These are phyloP conservation scores for Rhodotorula toruloides DNA, from an alignment of 768 basidiomycete species.

Conservation along the genomic window DNA sequence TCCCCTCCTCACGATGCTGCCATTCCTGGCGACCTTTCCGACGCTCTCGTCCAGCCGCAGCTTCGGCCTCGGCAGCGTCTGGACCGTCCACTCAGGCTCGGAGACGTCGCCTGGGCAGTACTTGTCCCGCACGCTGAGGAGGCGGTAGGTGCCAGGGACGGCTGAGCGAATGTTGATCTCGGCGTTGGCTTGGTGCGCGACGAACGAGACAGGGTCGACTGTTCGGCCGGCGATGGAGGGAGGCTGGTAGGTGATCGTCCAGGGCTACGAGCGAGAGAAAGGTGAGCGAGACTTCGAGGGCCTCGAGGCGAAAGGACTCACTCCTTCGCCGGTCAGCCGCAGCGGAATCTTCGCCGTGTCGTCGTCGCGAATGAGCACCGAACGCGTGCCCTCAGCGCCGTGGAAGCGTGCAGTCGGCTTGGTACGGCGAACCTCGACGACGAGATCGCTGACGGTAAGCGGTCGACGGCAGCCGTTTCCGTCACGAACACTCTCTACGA, in stretches of 20 bases:
- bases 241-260: conserved; percentile 65
- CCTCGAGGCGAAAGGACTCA: conserved; percentile 48
- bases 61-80: conserved; percentile 72
- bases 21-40: conserved; percentile 28
- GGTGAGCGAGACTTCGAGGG: background rate
- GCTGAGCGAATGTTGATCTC: conserved; percentile 20
- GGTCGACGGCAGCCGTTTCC: conserved; percentile 76
- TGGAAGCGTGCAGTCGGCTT: conserved; percentile 81
- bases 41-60: conserved; percentile 56
- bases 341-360: conserved; percentile 69
- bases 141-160: conserved; percentile 40
- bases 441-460: conserved; percentile 68
- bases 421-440: conserved; percentile 74
- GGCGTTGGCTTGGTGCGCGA: conserved; percentile 20
- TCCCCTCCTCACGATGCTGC: conserved; percentile 12
- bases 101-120: conserved; percentile 75
- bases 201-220: conserved; percentile 1
- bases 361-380: conserved; percentile 64
- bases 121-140: conserved; percentile 65
- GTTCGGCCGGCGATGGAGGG: conserved; percentile 43
- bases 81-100: conserved; percentile 60
- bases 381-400: conserved; percentile 51
- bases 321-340: conserved; percentile 83
- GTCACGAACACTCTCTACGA: conserved; percentile 70
- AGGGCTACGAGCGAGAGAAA: conserved; percentile 59